These are phyloP conservation scores for Puccinia triticina DNA, from an alignment of 1,284 basidiomycete genomes.

Conservation along the genomic window DNA sequence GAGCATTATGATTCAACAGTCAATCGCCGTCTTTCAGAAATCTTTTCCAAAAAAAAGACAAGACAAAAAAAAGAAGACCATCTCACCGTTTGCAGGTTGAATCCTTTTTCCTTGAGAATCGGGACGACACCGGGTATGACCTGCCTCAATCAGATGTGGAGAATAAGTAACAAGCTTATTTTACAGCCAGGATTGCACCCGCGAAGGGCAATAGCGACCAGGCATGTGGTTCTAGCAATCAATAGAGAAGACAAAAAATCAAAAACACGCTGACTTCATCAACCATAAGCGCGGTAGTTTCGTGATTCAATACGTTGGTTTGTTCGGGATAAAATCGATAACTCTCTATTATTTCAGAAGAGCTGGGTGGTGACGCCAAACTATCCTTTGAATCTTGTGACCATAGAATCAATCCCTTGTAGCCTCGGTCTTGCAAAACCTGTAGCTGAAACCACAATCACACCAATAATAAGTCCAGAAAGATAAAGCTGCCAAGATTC, in stretches of 20 bases:
- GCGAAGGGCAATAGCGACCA: neutral
- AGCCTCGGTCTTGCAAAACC: conserved; percentile 55
- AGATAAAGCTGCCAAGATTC: neutral
- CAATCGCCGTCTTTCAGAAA: neutral
- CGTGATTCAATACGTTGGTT: conserved; percentile 41
- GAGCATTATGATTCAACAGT: neutral
- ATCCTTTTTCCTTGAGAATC: neutral
- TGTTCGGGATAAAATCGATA: conserved; percentile 32
- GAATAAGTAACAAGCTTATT: neutral
- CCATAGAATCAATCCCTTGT: conserved; percentile 53
- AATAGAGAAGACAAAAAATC: neutral
- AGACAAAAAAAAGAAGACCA: neutral
- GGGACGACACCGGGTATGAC: conserved; percentile 21
- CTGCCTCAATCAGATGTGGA: neutral
- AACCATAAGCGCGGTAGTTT: neutral
- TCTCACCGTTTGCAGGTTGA: conserved; percentile 17
- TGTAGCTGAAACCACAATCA: conserved; percentile 39
- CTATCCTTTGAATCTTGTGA: conserved; percentile 34
- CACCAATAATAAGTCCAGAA: neutral
- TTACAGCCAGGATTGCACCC: neutral
- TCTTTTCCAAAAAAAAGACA: neutral
- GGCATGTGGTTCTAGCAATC: too few relatives aligned
- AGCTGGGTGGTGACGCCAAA: neutral
- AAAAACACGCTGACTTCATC: conserved; percentile 1
- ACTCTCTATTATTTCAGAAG: conserved; percentile 26